phyloP scores from a whole-genome alignment of 805 yeast genomes.

The Blastobotrys peoriensis region DNA sequence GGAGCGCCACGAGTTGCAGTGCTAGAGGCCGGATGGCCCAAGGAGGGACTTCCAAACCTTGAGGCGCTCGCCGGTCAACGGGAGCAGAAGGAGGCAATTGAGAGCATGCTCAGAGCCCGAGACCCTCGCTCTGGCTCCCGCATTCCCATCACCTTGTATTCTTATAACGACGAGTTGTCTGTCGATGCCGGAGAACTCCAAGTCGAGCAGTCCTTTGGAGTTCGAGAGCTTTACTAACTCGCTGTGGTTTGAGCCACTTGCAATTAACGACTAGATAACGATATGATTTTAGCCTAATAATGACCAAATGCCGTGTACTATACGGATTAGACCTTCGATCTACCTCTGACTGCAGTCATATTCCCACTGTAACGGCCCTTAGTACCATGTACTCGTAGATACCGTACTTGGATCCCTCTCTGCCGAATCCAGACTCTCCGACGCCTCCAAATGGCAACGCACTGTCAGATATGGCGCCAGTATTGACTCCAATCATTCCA shows the following conservation, averaged over 20 bases:
- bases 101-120: conserved; percentile 42
- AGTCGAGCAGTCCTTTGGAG: conserved; percentile 21
- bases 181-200: conserved; percentile 18
- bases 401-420: conserved; percentile 81
- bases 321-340: too few species aligned
- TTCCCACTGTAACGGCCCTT: conserved; percentile 59
- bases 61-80: conserved; percentile 62
- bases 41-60: conserved; percentile 63
- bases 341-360: too few species aligned
- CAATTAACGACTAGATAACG: too few species aligned
- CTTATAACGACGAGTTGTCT: conserved; percentile 20
- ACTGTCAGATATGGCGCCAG: conserved; percentile 59
- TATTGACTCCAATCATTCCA: conserved; percentile 80
- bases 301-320: too few species aligned
- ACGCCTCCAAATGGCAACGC: conserved; percentile 71
- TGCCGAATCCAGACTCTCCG: conserved; percentile 85
- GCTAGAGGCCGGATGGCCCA: conserved; percentile 89
- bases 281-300: too few species aligned
- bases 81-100: conserved; percentile 64
- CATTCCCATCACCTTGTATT: conserved; percentile 16
- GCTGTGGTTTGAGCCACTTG: too few species aligned
- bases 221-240: conserved; percentile 10
- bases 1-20: conserved; percentile 27
- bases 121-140: conserved; percentile 8
- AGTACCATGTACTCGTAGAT: conserved; percentile 77